Conservation (phyloP, 345 rosid genomes). For the Corchorus olitorius region DNA sequence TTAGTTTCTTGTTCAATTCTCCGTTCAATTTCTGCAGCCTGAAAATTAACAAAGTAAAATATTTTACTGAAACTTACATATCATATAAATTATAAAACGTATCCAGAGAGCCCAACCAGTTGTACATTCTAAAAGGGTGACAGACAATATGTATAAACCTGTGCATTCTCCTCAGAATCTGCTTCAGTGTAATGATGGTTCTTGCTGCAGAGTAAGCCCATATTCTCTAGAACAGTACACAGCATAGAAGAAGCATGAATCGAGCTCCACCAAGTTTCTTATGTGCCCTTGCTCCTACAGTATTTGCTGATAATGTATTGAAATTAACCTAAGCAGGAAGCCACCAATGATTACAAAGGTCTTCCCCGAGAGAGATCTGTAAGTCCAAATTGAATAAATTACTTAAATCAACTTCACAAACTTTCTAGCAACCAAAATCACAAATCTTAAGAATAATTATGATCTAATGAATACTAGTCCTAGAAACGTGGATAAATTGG, state of each 20-base stretch:
- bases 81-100: not conserved
- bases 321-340: slow-evolving; percentile 28
- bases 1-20: slow-evolving; percentile 94
- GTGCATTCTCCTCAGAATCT: slow-evolving; percentile 79
- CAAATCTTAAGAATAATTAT: not conserved
- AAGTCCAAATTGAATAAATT: slow-evolving; percentile 2
- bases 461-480: not conserved
- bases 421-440: not conserved
- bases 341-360: slow-evolving; percentile 14
- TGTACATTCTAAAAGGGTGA: slow-evolving; percentile 6
- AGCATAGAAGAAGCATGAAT: slow-evolving; percentile 48
- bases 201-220: slow-evolving; percentile 95
- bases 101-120: not conserved
- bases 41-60: slow-evolving; percentile 25
- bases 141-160: slow-evolving; percentile 38
- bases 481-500: not conserved
- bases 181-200: slow-evolving; percentile 57
- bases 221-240: slow-evolving; percentile 44
- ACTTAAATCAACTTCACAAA: not conserved
- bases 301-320: slow-evolving; percentile 27
- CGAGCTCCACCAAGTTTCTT: slow-evolving; percentile 32
- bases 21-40: slow-evolving; percentile 94
- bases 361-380: slow-evolving; percentile 15
- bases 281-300: slow-evolving; percentile 24
- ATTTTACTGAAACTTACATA: slow-evolving; percentile 9